A percentile compares a stretch with the other conserved stretches of the same genome.
Evolutionary conservation across 257 asterid species (phyloP).

Genomic region (Ilex asprella): DNA sequence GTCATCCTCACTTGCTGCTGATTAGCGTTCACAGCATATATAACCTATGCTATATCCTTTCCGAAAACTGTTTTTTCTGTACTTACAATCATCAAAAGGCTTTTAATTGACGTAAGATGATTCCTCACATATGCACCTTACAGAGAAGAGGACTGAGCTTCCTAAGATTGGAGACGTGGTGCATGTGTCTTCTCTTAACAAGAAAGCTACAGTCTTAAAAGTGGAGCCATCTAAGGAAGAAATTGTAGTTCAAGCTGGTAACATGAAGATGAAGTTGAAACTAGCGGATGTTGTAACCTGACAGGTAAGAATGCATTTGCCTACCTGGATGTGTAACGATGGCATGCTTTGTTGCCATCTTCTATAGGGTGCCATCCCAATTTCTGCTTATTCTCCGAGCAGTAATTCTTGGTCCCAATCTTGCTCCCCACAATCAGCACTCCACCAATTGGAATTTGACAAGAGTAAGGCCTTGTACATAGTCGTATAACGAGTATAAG

Average conservation of each 20-base stretch:
- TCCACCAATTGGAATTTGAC: no score
- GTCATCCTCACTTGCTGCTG: neutral
- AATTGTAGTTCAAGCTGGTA: slow-evolving; percentile 76
- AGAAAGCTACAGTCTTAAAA: slow-evolving; percentile 57
- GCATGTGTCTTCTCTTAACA: slow-evolving; percentile 65
- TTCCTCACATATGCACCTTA: slow-evolving; percentile 9
- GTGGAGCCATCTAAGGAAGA: slow-evolving; percentile 62
- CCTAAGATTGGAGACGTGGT: slow-evolving; percentile 83
- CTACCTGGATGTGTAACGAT: no score
- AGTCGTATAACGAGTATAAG: no score
- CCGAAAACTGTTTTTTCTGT: neutral
- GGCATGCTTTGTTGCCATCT: no score
- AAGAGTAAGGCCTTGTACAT: no score
- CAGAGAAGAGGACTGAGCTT: slow-evolving; percentile 34
- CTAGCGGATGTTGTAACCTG: slow-evolving; percentile 41
- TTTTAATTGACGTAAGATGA: neutral
- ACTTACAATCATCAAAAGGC: neutral
- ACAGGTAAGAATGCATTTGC: slow-evolving; percentile 8
- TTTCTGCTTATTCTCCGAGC: no score
- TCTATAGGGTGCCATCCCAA: no score
- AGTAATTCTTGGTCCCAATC: no score
- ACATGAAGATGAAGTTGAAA: slow-evolving; percentile 72
- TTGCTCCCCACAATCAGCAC: no score
- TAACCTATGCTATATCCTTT: neutral
- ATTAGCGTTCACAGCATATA: neutral